These are phyloP conservation scores for Coemansia umbellata DNA, from an alignment of 192 early-diverging fungal species.

Conservation along the genomic window DNA sequence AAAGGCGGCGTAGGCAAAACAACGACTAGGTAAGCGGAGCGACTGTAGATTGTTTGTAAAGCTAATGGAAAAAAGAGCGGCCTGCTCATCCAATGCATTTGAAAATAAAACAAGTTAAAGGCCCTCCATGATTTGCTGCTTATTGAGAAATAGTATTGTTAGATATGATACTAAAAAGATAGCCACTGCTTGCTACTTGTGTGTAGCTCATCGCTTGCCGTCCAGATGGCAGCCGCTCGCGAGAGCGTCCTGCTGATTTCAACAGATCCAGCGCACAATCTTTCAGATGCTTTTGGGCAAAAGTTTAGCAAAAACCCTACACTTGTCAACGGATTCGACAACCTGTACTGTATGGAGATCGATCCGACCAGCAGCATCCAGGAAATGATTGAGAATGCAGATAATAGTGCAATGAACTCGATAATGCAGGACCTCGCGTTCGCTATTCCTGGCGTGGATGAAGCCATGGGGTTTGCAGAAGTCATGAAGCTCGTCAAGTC, in stretches of 20 bases:
- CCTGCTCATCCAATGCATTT: no score
- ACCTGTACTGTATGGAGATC: constrained; percentile 99
- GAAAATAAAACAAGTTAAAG: no score
- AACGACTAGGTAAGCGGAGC: constrained; percentile 58
- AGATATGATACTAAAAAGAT: no score
- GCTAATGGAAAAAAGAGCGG: no score
- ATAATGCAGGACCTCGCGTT: constrained; percentile 98
- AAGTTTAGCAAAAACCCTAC: constrained; percentile 97
- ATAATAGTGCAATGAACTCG: constrained; percentile 73
- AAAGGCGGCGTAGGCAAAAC: constrained; percentile 98
- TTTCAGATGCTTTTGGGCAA: constrained; percentile 98
- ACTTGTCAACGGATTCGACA: constrained; percentile 89
- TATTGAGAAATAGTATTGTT: no score
- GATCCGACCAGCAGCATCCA: constrained; percentile 97
- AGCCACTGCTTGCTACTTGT: not conserved
- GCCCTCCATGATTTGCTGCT: no score
- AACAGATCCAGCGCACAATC: constrained; percentile 98
- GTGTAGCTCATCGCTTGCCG: constrained; percentile 86
- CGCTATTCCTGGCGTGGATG: constrained; percentile 99
- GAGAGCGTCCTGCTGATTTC: constrained; percentile 96
- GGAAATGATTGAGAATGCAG: constrained; percentile 91
- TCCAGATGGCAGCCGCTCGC: constrained; percentile 84
- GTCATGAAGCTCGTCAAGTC: constrained; percentile 99
- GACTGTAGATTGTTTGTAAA: no score
- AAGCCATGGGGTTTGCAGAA: constrained; percentile 99